A percentile compares a stretch with the other conserved stretches of the same genome.
Evolutionary conservation across 163 green algal genomes (phyloP).

Genomic region (Chlamydomonas reinhardtii): DNA sequence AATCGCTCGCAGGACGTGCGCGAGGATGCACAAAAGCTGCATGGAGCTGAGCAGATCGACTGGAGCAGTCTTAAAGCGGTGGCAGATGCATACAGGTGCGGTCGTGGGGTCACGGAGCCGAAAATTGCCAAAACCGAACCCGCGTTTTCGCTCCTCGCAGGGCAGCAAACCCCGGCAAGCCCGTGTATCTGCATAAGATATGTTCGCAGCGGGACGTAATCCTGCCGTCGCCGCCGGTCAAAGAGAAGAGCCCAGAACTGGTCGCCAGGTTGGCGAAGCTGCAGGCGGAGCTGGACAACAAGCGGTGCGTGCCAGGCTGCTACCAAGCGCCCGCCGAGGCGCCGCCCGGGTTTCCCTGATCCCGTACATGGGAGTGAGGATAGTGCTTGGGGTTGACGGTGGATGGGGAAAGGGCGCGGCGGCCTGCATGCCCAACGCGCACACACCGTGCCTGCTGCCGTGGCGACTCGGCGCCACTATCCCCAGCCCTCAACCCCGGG

Average conservation of each 20-base stretch:
- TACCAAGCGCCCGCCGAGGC: too few species aligned
- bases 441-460: too few species aligned
- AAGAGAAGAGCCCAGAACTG: slow-evolving; percentile 64
- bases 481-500: too few species aligned
- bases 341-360: too few species aligned
- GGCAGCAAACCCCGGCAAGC: not conserved
- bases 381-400: too few species aligned
- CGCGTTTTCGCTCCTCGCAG: not conserved
- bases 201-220: slow-evolving; percentile 1
- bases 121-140: not conserved
- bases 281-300: slow-evolving; percentile 64
- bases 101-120: too few species aligned
- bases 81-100: not conserved
- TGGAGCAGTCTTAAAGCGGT: slow-evolving; percentile 25
- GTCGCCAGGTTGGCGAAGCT: slow-evolving; percentile 61
- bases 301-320: slow-evolving; percentile 16
- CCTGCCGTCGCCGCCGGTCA: slow-evolving; percentile 41
- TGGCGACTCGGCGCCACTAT: too few species aligned
- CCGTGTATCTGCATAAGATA: slow-evolving; percentile 14
- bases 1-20: not conserved
- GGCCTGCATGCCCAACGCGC: too few species aligned
- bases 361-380: too few species aligned
- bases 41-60: not conserved
- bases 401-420: too few species aligned
- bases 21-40: not conserved